Evolutionary conservation across 2,329 filamentous ascomycete genomes (phyloP), one percentile per base, ranked within the genome.

Genomic region (Ascochyta viciae-villosae): DNA sequence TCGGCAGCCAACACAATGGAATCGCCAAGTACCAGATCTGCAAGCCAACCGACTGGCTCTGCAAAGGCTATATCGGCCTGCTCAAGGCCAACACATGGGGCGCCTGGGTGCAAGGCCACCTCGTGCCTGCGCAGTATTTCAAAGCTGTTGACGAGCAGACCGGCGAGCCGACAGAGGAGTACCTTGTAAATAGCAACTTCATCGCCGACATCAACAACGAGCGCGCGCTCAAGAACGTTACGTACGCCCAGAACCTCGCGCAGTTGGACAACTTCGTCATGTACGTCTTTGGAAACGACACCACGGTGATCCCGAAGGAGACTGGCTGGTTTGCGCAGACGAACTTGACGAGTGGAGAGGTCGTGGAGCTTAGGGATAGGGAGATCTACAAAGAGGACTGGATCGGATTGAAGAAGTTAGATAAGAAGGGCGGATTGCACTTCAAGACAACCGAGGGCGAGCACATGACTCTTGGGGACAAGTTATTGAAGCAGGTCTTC

Each of bases 131-230:
- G 29, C 95, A 99, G 80, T 99, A 99, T 80, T 98, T 89, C 81
- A 89, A 94, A 48, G 86, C 93, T 62, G 85, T 76, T 3, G 76
- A 82, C 85, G 52, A 58, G 74, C 80, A 54, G 79, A 92, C 72
- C 77, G 92, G 74, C 19, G 60, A 73, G 59, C 71, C 75, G 10
- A 73, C 71, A 2, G 85, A 87, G 0, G 77, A 82, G 27, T 99
- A 98, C 73, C 84, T 98, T 19, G 85, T 88, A 63, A 75, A 86
- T 72, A 95, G 90, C 67, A 94, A 93, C 74, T 97, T 96, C 76
- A 81, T 99, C 8, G 95, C 94, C 9, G 94, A 98, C 72, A 89
- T 98, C 78, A 99, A 99, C 78, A 98, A 98, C 75, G 95, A 99
- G 83, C 84, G 93, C 10, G 69, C 63, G 44, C 58, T 80, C 50